Percentiles rank a stretch among this genome's conserved stretches.
These are phyloP conservation scores for Abelmoschus esculentus DNA, from an alignment of 345 rosid species.

Conservation along the genomic window DNA sequence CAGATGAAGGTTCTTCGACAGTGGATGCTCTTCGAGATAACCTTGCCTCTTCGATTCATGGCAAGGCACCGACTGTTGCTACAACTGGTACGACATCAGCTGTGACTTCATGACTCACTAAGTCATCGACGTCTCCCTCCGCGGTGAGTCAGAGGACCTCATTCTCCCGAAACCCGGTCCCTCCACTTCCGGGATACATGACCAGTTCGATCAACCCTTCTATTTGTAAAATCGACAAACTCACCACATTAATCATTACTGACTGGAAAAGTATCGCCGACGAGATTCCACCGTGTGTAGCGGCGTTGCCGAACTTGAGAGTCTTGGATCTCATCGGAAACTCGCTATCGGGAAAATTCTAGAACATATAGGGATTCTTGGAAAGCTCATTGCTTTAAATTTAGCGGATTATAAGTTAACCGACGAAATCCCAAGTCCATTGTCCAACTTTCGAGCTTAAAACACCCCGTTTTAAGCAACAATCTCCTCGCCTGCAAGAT, in stretches of 20 bases:
- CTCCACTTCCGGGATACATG: slow-evolving; percentile 79
- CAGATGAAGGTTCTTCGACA: too few relatives aligned
- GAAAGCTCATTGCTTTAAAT: slow-evolving; percentile 53
- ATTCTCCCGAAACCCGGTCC: slow-evolving; percentile 63
- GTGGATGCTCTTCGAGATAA: too few relatives aligned
- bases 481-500: slow-evolving; percentile 57
- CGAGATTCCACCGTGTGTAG: slow-evolving; percentile 54
- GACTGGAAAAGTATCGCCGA: slow-evolving; percentile 89
- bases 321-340: slow-evolving; percentile 79
- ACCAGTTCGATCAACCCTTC: slow-evolving; percentile 71
- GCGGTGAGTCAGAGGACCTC: slow-evolving; percentile 92
- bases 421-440: slow-evolving; percentile 61
- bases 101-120: slow-evolving; percentile 58
- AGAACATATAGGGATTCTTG: slow-evolving; percentile 48
- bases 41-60: slow-evolving; percentile 72
- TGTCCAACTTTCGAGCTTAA: slow-evolving; percentile 45
- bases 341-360: slow-evolving; percentile 64
- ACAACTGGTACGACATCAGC: slow-evolving; percentile 73
- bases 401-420: slow-evolving; percentile 67
- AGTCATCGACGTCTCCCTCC: slow-evolving; percentile 70
- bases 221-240: slow-evolving; percentile 58
- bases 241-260: slow-evolving; percentile 53
- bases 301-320: slow-evolving; percentile 54
- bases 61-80: slow-evolving; percentile 61
- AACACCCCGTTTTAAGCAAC: slow-evolving; percentile 66